Evolutionary conservation across 2,329 filamentous ascomycete species (phyloP).

Genomic region (Bipolaris cookei): DNA sequence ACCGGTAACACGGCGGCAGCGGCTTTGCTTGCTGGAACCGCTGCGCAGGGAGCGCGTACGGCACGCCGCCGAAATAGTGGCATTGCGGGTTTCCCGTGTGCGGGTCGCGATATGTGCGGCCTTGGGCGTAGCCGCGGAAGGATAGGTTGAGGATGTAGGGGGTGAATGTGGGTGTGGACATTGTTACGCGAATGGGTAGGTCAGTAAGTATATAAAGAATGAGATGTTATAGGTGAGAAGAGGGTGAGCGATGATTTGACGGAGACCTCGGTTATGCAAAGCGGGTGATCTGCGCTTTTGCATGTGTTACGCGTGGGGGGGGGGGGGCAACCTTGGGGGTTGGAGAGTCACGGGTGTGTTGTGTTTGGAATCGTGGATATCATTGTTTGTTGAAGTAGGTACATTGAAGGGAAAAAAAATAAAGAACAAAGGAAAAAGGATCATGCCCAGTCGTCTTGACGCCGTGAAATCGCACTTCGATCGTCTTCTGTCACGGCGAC

Average conservation of each 20-base stretch:
- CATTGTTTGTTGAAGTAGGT: background rate
- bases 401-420: background rate
- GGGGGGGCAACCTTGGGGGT: too few relatives aligned
- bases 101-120: slow-evolving; percentile 51
- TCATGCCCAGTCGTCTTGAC: slow-evolving; percentile 22
- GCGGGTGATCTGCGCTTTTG: too few relatives aligned
- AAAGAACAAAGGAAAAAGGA: background rate
- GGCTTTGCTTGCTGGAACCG: slow-evolving; percentile 59
- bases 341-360: too few relatives aligned
- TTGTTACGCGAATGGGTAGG: slow-evolving; percentile 4
- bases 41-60: slow-evolving; percentile 60
- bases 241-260: background rate
- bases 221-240: background rate
- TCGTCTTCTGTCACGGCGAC: slow-evolving; percentile 19
- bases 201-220: background rate
- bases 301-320: too few relatives aligned
- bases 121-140: slow-evolving; percentile 58
- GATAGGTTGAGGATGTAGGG: slow-evolving; percentile 49
- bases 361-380: background rate
- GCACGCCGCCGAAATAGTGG: slow-evolving; percentile 62
- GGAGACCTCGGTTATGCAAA: slow-evolving; percentile 7
- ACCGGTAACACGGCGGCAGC: slow-evolving; percentile 57
- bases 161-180: slow-evolving; percentile 24
- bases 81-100: slow-evolving; percentile 44
- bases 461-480: slow-evolving; percentile 11